Conservation (phyloP, 495 filamentous ascomycete genomes). For the Aspergillus incahuasiensis region DNA sequence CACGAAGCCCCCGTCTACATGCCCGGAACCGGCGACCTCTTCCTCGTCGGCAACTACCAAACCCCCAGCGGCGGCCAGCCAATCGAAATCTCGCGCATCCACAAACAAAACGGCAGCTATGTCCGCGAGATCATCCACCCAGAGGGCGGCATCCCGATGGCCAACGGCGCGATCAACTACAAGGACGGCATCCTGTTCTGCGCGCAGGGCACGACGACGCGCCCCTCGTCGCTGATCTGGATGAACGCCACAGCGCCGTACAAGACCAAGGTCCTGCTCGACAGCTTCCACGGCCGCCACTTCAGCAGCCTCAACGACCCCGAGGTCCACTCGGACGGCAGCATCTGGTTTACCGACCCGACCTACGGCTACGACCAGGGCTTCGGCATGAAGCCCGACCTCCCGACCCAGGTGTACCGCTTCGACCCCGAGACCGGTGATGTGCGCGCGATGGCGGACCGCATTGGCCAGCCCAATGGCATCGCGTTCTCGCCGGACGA, state of each 20-base stretch:
- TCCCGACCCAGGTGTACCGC: conserved; percentile 56
- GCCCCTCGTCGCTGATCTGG: conserved; percentile 49
- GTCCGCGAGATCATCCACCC: conserved; percentile 17
- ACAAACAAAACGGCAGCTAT: conserved; percentile 12
- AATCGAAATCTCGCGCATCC: conserved; percentile 35
- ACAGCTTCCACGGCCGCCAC: conserved; percentile 52
- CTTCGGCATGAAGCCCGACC: conserved; percentile 45
- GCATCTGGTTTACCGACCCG: conserved; percentile 62
- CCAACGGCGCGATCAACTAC: conserved; percentile 51
- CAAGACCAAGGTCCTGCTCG: conserved; percentile 19
- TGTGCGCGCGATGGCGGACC: conserved; percentile 51
- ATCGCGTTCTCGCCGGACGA: conserved; percentile 55
- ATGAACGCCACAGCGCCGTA: conserved; percentile 33
- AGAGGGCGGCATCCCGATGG: conserved; percentile 52
- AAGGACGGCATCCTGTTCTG: conserved; percentile 40
- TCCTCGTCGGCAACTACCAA: conserved; percentile 47
- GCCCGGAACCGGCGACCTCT: conserved; percentile 39
- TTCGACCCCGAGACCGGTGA: conserved; percentile 43
- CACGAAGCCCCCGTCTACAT: conserved; percentile 58
- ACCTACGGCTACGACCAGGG: conserved; percentile 55
- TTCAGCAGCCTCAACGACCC: conserved; percentile 61
- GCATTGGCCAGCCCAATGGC: conserved; percentile 52
- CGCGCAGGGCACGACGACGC: conserved; percentile 46
- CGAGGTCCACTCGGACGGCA: conserved; percentile 47
- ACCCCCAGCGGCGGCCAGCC: conserved; percentile 15